A percentile compares a stretch with the other conserved stretches of the same genome.
Evolutionary conservation across 23 red algal species (phyloP).

Genomic region (Porphyridium purpureum): DNA sequence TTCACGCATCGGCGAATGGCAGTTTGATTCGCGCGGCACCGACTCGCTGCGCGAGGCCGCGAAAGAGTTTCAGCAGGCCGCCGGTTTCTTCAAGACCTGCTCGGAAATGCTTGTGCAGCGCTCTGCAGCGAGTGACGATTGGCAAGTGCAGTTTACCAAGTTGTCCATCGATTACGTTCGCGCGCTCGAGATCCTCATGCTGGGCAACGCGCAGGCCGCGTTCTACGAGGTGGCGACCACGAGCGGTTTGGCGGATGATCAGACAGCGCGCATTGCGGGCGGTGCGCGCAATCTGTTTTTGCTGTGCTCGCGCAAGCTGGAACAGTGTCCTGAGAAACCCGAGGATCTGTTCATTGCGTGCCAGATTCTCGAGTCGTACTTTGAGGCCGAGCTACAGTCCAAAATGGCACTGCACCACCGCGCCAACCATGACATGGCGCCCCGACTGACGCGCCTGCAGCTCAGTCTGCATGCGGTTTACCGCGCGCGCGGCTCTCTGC

Average conservation of each 20-base stretch:
- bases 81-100: too few relatives aligned
- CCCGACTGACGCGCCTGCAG: conserved; percentile 12
- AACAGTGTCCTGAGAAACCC: conserved; percentile 16
- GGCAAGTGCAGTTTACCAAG: too few relatives aligned
- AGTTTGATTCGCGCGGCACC: too few relatives aligned
- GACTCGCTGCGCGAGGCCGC: too few relatives aligned
- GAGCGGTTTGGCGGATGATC: neutral
- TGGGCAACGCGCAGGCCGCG: conserved; percentile 36
- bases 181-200: conserved; percentile 31
- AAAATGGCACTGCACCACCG: conserved; percentile 9
- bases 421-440: conserved; percentile 15
- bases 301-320: conserved; percentile 11
- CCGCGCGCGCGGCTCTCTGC: conserved; percentile 2
- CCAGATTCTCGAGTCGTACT: conserved; percentile 25
- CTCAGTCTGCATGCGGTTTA: too few relatives aligned
- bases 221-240: conserved; percentile 15
- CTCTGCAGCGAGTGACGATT: too few relatives aligned
- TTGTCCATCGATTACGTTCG: conserved; percentile 10
- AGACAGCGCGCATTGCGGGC: conserved; percentile 12
- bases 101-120: too few relatives aligned
- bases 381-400: conserved; percentile 28
- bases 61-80: too few relatives aligned
- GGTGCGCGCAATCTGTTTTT: conserved; percentile 23
- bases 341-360: conserved; percentile 11
- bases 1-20: too few relatives aligned